Conservation (phyloP, 139 green algal species). For the Penium margaritaceum region DNA sequence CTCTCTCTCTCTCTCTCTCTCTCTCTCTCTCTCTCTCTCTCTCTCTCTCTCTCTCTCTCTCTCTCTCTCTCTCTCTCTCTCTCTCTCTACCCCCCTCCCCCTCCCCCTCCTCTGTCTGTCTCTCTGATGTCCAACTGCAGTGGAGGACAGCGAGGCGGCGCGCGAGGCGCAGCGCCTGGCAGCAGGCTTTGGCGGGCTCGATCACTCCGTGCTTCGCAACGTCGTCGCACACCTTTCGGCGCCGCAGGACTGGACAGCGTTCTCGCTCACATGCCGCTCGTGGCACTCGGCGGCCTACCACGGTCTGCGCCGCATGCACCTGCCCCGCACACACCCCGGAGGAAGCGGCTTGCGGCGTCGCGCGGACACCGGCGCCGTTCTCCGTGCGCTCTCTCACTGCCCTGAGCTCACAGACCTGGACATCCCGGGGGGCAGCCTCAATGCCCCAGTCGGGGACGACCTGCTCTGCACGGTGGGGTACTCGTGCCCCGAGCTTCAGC, state of each 20-base stretch:
- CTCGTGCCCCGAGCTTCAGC: background rate
- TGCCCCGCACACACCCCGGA: too few relatives aligned
- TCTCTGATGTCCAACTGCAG: background rate
- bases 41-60: background rate
- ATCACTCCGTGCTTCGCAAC: background rate
- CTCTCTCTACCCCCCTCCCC: background rate
- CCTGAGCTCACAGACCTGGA: conserved; percentile 9
- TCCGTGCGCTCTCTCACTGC: conserved; percentile 7
- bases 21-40: background rate
- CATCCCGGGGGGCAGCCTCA: background rate
- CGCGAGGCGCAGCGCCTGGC: background rate
- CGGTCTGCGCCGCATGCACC: background rate
- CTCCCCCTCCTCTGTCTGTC: background rate
- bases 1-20: background rate
- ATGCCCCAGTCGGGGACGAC: background rate
- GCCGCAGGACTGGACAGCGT: background rate
- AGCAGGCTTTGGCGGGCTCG: background rate
- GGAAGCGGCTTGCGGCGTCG: too few relatives aligned
- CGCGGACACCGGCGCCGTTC: background rate
- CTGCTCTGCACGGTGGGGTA: conserved; percentile 14
- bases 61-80: background rate
- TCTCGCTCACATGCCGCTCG: background rate
- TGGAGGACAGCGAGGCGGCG: background rate
- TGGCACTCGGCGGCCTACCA: conserved; percentile 1
- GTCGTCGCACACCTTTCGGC: background rate